Percentiles rank a stretch among this genome's conserved stretches.
These are phyloP conservation scores for Fonsecaea monophora DNA, from an alignment of 2,329 filamentous ascomycete species.

Conservation along the genomic window DNA sequence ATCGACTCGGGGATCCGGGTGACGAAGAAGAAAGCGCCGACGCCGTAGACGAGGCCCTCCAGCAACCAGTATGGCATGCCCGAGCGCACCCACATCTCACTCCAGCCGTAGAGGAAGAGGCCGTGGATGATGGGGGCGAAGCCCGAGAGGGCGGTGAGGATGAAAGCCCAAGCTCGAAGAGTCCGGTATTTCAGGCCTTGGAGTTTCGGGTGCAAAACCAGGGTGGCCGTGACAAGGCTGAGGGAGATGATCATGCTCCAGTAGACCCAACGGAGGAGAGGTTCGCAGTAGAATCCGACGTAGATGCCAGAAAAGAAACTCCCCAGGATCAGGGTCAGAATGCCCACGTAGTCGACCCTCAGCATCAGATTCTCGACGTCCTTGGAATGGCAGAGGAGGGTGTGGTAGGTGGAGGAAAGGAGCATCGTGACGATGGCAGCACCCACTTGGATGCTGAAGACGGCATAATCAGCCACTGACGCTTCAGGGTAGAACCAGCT, in stretches of 20 bases:
- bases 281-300: slow-evolving; percentile 48
- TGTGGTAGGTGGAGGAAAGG: slow-evolving; percentile 45
- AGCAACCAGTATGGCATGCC: slow-evolving; percentile 46
- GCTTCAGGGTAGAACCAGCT: slow-evolving; percentile 47
- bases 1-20: slow-evolving; percentile 40
- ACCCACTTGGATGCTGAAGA: slow-evolving; percentile 51
- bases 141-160: slow-evolving; percentile 45
- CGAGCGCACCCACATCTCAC: slow-evolving; percentile 40
- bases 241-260: slow-evolving; percentile 48
- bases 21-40: slow-evolving; percentile 43
- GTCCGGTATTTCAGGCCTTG: slow-evolving; percentile 43
- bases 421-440: slow-evolving; percentile 37
- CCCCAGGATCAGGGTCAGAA: slow-evolving; percentile 45
- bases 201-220: slow-evolving; percentile 47
- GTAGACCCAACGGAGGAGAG: slow-evolving; percentile 41
- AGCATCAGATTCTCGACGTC: slow-evolving; percentile 40
- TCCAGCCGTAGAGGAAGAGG: slow-evolving; percentile 40
- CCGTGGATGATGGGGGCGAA: slow-evolving; percentile 47
- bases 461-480: slow-evolving; percentile 45
- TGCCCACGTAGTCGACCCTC: slow-evolving; percentile 46
- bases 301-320: slow-evolving; percentile 47
- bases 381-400: slow-evolving; percentile 46
- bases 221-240: slow-evolving; percentile 42
- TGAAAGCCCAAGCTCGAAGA: slow-evolving; percentile 42
- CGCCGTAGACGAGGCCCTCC: slow-evolving; percentile 44